Conservation (phyloP, 768 basidiomycete species). For the Tephrocybe sp. region DNA sequence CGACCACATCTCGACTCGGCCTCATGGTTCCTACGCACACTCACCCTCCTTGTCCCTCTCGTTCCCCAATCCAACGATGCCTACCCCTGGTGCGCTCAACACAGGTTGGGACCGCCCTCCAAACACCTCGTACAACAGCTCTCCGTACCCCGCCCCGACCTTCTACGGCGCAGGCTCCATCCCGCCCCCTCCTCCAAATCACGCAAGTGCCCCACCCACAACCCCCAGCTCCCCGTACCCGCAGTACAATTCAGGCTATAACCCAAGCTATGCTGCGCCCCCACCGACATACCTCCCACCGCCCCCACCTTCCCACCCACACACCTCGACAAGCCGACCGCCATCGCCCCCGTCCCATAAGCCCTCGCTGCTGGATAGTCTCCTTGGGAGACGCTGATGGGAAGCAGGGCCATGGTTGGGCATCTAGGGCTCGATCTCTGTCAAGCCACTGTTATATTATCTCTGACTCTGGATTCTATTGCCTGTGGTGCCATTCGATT, state of each 20-base stretch:
- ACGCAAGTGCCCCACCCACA: not conserved
- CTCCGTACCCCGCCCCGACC: not conserved
- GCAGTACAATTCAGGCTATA: not conserved
- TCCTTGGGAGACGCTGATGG: slow-evolving; percentile 15
- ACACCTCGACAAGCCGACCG: not conserved
- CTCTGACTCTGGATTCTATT: no score
- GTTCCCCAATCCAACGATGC: slow-evolving; percentile 11
- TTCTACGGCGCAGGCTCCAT: not conserved
- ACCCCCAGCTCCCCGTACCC: not conserved
- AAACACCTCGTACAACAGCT: not conserved
- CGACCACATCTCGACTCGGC: slow-evolving; percentile 12
- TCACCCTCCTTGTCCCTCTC: not conserved
- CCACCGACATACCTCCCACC: slow-evolving; percentile 1
- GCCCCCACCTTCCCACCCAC: not conserved
- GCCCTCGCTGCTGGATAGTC: slow-evolving; percentile 17
- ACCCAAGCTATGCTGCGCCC: not conserved
- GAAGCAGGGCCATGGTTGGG: not conserved
- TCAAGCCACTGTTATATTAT: no score
- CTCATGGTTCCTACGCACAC: not conserved
- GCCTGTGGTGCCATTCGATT: no score
- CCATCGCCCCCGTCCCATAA: slow-evolving; percentile 2
- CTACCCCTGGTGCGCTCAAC: slow-evolving; percentile 10
- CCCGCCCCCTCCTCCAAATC: not conserved
- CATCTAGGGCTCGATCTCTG: no score
- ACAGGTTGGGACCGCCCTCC: slow-evolving; percentile 9